Evolutionary conservation across 1,139 yeast species (phyloP).

Genomic region (Blastobotrys proliferans): DNA sequence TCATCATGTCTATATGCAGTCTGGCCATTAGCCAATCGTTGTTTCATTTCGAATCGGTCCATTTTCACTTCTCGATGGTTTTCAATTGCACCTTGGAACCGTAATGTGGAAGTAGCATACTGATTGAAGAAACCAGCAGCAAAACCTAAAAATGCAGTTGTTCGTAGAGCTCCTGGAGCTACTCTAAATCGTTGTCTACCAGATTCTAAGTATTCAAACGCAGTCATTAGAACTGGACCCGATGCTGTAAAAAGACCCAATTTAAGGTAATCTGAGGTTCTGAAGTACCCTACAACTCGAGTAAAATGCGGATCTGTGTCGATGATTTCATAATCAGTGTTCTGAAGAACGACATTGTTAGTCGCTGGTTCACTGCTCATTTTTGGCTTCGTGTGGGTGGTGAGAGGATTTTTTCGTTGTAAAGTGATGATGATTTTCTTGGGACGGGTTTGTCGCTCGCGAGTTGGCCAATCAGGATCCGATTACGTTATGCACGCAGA

Average conservation of each 20-base stretch:
- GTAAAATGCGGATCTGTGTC: slow-evolving; percentile 77
- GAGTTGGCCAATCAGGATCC: slow-evolving; percentile 9
- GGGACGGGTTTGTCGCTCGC: neutral
- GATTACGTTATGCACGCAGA: neutral
- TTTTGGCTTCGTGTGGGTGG: neutral
- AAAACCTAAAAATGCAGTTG: slow-evolving; percentile 57
- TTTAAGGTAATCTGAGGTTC: slow-evolving; percentile 59
- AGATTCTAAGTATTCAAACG: slow-evolving; percentile 49
- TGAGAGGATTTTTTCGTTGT: neutral
- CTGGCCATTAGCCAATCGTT: slow-evolving; percentile 60
- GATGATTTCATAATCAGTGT: slow-evolving; percentile 44
- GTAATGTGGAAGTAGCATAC: slow-evolving; percentile 56
- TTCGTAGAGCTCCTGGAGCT: slow-evolving; percentile 55
- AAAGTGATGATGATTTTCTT: neutral
- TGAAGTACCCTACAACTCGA: slow-evolving; percentile 68
- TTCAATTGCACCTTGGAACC: slow-evolving; percentile 79
- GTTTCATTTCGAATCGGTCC: slow-evolving; percentile 73
- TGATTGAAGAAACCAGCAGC: slow-evolving; percentile 70
- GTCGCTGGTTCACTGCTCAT: slow-evolving; percentile 15
- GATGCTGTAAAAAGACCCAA: slow-evolving; percentile 64
- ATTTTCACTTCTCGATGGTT: slow-evolving; percentile 65
- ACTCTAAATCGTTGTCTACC: slow-evolving; percentile 57
- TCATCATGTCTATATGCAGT: slow-evolving; percentile 58
- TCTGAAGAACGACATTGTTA: slow-evolving; percentile 32
- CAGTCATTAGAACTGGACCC: slow-evolving; percentile 59